phyloP scores from a whole-genome alignment of 345 rosid genomes.

The Carallia brachiata region DNA sequence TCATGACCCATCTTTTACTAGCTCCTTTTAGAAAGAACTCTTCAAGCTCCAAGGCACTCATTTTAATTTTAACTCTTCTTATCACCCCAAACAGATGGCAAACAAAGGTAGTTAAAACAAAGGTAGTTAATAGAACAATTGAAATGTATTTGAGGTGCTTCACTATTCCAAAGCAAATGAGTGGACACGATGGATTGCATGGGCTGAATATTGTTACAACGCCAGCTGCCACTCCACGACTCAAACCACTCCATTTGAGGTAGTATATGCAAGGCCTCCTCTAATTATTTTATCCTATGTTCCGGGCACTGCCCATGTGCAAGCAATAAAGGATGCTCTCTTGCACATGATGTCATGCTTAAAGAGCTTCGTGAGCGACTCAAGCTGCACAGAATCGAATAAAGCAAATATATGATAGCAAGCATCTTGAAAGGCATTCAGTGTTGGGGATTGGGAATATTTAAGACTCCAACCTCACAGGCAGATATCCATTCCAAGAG shows the following conservation, averaged over 20 bases:
- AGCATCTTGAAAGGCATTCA: neutral
- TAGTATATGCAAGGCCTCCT: neutral
- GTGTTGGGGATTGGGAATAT: neutral
- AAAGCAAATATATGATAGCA: neutral
- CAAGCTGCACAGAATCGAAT: neutral
- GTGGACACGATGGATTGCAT: neutral
- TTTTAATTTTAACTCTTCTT: too few relatives aligned
- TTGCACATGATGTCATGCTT: neutral
- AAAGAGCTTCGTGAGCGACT: neutral
- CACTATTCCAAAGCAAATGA: too few relatives aligned
- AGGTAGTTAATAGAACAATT: too few relatives aligned
- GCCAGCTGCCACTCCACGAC: neutral
- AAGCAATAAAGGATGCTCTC: neutral
- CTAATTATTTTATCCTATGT: neutral
- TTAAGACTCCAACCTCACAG: neutral
- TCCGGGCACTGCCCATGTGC: neutral
- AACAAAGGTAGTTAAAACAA: too few relatives aligned
- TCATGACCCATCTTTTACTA: neutral
- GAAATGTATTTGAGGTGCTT: too few relatives aligned
- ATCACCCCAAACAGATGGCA: too few relatives aligned
- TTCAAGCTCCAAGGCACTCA: too few relatives aligned
- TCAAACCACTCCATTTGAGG: neutral
- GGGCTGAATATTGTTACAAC: neutral
- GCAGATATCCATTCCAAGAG: neutral
- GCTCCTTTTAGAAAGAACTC: neutral